Evolutionary conservation across 140 eudicot species (phyloP).

Genomic region (Anethum foeniculum): DNA sequence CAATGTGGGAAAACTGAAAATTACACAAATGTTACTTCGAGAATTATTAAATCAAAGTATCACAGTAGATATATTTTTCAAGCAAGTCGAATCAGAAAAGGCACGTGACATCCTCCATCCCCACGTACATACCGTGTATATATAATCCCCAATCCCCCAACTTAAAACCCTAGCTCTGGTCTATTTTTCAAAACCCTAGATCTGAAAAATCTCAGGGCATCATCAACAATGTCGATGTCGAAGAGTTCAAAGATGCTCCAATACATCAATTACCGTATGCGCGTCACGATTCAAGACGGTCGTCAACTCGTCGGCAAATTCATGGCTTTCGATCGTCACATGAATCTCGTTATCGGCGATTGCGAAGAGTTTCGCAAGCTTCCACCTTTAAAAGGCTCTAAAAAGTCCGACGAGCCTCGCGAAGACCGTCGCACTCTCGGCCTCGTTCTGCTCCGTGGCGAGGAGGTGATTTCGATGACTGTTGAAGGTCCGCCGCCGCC

Average conservation of each 20-base stretch:
- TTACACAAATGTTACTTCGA: too few species aligned
- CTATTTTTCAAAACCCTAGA: neutral
- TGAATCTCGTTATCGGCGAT: conserved; percentile 94
- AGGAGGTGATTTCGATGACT: conserved; percentile 83
- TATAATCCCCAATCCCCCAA: neutral
- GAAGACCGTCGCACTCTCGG: conserved; percentile 92
- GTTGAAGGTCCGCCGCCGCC: conserved; percentile 99
- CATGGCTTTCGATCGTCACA: conserved; percentile 99
- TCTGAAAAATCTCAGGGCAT: neutral
- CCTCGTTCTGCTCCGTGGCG: conserved; percentile 84
- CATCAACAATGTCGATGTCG: conserved; percentile 83
- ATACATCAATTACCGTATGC: conserved; percentile 90
- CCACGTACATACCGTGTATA: neutral
- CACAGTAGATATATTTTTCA: too few species aligned
- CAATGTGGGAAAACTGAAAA: too few species aligned
- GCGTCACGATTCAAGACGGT: conserved; percentile 87
- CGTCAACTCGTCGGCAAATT: conserved; percentile 89
- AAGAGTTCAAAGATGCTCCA: conserved; percentile 95
- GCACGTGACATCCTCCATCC: neutral
- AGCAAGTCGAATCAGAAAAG: neutral
- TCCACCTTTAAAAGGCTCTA: conserved; percentile 66
- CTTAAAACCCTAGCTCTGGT: neutral
- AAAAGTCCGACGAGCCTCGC: conserved; percentile 42
- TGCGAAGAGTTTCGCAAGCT: conserved; percentile 90
- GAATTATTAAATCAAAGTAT: too few species aligned